Evolutionary conservation across 176 grass and related monocot genomes (phyloP).

Genomic region (Avena atlantica): DNA sequence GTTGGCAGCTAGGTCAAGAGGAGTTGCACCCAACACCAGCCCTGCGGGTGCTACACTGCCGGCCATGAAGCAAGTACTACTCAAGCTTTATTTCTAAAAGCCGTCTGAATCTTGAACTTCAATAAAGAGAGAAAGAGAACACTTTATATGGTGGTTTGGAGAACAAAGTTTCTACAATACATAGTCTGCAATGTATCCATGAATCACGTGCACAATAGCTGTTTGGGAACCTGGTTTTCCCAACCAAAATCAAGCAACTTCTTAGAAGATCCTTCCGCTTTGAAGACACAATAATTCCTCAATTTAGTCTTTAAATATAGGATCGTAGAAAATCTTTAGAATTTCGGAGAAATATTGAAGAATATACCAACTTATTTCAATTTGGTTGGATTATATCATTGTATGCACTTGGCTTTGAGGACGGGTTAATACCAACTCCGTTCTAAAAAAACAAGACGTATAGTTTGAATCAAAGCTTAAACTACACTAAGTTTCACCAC

Average conservation of each 20-base stretch:
- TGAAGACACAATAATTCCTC: not conserved
- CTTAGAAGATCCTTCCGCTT: not conserved
- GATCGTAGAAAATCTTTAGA: not conserved
- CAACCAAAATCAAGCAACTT: not conserved
- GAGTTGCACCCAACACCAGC: slow-evolving; percentile 46
- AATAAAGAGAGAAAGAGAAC: not conserved
- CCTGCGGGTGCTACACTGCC: not conserved
- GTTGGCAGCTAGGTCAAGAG: slow-evolving; percentile 37
- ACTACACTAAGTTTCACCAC: no score
- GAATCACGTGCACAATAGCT: not conserved
- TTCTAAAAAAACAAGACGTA: no score
- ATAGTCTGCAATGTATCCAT: not conserved
- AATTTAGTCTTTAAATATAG: not conserved
- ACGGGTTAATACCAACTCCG: no score
- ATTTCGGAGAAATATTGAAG: not conserved
- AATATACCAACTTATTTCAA: not conserved
- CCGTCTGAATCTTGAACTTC: not conserved
- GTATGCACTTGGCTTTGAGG: not conserved
- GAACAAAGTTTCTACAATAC: not conserved
- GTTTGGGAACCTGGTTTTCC: not conserved
- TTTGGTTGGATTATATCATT: not conserved
- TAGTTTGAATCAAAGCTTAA: no score
- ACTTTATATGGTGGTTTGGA: not conserved
- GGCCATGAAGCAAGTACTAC: not conserved
- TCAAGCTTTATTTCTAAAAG: not conserved